Base-by-base conservation (phyloP, 2,329 filamentous ascomycete species). In the Ophiostoma quercus region DNA sequence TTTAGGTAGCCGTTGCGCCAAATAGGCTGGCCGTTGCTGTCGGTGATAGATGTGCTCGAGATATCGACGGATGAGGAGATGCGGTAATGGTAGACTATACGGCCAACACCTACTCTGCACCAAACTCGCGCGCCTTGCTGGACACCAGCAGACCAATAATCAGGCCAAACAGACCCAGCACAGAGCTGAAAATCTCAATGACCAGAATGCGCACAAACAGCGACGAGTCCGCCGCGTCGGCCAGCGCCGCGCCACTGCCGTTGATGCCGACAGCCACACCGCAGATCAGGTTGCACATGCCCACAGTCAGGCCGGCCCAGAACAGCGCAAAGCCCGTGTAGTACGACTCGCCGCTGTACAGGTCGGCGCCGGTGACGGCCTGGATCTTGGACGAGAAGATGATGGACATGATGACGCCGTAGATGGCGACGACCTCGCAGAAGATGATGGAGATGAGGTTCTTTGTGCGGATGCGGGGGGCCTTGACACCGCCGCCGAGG, bases 401-500 rank as follows among this genome's bases (percentile, higher is more conserved):
- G 79, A 99, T 99, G 76, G 94, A 91, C 93, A 99, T 99, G 82
- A 99, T 99, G 81, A 99, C 94, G 76, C 96, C 96, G 85, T 99
- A 99, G 80, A 99, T 99, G 81, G 95, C 95, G 77, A 99, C 95
- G 78, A 99, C 95, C 83, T 99, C 95, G 84, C 95, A 99, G 83
- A 99, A 99, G 82, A 99, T 98, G 81, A 99, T 99, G 77, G 94
- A 98, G 79, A 99, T 98, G 78, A 99, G 82, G 85, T 99, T 99
- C 89, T 99, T 99, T 73, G 95, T 99, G 79, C 95, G 92, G 82
- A 99, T 99, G 76, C 95, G 91, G 51, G 96, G 96, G 65, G 95
- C 94, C 81, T 92, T 94, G 78, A 99, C 95, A 83, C 95, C 95
- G 76, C 92, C 95, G 77, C 96, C 96, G 74, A 99, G 87, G 79